A percentile compares a stretch with the other conserved stretches of the same genome.
These are phyloP conservation scores for Rhodofomes roseus DNA, from an alignment of 1,284 basidiomycete species.

Conservation along the genomic window DNA sequence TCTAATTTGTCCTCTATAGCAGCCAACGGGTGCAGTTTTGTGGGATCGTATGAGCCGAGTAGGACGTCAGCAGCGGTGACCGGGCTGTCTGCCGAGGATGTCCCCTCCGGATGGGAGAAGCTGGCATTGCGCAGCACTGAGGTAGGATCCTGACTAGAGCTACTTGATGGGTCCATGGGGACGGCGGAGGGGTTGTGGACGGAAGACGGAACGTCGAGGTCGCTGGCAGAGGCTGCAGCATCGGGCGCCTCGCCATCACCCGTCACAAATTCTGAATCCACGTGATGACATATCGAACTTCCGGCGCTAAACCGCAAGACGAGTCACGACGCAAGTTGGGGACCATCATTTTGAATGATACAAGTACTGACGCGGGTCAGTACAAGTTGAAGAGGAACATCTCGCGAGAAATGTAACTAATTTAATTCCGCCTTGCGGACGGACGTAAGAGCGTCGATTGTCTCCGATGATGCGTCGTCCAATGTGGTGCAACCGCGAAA, in stretches of 20 bases:
- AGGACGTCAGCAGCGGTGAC: conserved; percentile 83
- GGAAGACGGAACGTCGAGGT: neutral
- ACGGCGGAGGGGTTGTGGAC: neutral
- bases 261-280: neutral
- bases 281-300: neutral
- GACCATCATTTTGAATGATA: no score
- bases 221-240: neutral
- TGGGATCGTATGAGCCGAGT: conserved; percentile 81
- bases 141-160: conserved; percentile 40
- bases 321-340: no score
- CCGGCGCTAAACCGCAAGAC: no score
- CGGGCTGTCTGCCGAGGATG: conserved; percentile 22
- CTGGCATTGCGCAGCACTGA: conserved; percentile 51
- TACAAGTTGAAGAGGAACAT: no score
- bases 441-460: no score
- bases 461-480: no score
- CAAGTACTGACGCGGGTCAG: no score
- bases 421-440: no score
- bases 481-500: no score
- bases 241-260: neutral
- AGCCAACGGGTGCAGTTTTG: conserved; percentile 88
- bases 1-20: conserved; percentile 86
- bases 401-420: no score
- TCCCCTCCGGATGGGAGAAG: conserved; percentile 43
- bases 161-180: conserved; percentile 7